Base-by-base conservation (phyloP, 306 rosid species). In the Trichosanthes cucumerina region DNA sequence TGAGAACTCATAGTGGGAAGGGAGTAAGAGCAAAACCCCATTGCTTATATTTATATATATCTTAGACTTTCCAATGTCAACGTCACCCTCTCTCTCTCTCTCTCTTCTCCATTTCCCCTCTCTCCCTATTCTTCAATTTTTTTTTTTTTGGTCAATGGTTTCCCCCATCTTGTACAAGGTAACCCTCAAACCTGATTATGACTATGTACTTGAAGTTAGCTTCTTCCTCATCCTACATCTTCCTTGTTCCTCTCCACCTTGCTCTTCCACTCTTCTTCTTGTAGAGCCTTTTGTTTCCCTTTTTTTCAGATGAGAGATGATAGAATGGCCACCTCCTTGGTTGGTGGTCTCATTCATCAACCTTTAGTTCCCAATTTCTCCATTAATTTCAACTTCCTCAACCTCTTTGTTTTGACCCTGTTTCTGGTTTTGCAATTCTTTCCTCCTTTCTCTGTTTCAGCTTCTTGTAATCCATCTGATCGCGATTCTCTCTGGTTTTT, bases 401-500 rank as follows among this genome's bases (percentile, higher is more conserved):
- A 79, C 56, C 28, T 78, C n/a, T 62, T 28, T 31, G 11, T 64
- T 46, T 50, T 63, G 43, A 64, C 75, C 74, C 75, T 64, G 10
- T 23, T 63, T 24, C 16, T 78, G 10, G 28, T 68, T 43, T 31
- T 47, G 2, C 75, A 31, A 62, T 78, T 78, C n/a, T 14, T 78
- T 59, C 53, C 36, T 16, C 60, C 81, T 86, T 65, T 74, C 44
- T 80, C 84, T 16, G 86, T 79, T 33, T 6, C 72, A n/a, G 84
- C 88, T 8, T 77, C 79, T 64, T 93, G 98, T 75, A 33, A 62
- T 84, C 82, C 78, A 72, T 36, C 71, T 34, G 97, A 93, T 36
- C 81, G 56, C 12, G 87, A 80, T 36, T 81, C 90, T 4, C 96
- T 93, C 38, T 83, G 84, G 85, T 74, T 80, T 12, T 93, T 86